phyloP scores from a whole-genome alignment of 2,329 filamentous ascomycete species.

The Stagonosporopsis cucurbitacearum region DNA sequence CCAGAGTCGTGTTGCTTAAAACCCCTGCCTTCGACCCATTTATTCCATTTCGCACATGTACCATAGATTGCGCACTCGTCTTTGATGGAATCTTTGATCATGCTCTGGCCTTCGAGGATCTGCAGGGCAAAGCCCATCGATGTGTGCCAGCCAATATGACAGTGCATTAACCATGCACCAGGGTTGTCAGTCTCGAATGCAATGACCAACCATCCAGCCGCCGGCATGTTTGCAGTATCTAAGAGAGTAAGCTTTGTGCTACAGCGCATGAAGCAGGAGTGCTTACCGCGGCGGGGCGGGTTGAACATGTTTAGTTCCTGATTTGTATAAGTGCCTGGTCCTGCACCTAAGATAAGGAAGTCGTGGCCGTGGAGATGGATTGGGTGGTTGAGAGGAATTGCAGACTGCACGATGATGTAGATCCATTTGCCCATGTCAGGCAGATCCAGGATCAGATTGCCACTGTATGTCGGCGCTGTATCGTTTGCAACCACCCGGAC shows the following conservation, averaged over 20 bases:
- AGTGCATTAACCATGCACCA: conserved; percentile 50
- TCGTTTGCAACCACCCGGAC: conserved; percentile 43
- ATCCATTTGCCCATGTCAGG: conserved; percentile 43
- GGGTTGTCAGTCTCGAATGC: conserved; percentile 61
- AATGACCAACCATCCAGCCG: conserved; percentile 47
- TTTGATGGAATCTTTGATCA: conserved; percentile 11
- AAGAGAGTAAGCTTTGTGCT: background rate
- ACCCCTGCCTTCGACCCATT: conserved; percentile 20
- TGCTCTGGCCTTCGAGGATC: conserved; percentile 55
- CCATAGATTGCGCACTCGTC: conserved; percentile 24
- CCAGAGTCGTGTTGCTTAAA: conserved; percentile 35
- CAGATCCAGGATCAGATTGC: conserved; percentile 14
- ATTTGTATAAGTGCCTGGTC: conserved; percentile 37
- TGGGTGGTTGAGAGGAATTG: conserved; percentile 45
- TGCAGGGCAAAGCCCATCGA: conserved; percentile 64
- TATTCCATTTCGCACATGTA: conserved; percentile 33
- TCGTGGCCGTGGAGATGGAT: background rate
- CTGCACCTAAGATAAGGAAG: conserved; percentile 57
- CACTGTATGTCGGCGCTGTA: conserved; percentile 38
- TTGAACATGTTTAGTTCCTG: conserved; percentile 26
- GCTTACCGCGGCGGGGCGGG: conserved; percentile 28
- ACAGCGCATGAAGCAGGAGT: too few relatives aligned
- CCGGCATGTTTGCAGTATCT: conserved; percentile 40
- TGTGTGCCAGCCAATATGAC: conserved; percentile 55
- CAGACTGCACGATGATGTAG: conserved; percentile 49